Evolutionary conservation across 257 asterid species (phyloP).

Genomic region (Salvia rosmarinus): DNA sequence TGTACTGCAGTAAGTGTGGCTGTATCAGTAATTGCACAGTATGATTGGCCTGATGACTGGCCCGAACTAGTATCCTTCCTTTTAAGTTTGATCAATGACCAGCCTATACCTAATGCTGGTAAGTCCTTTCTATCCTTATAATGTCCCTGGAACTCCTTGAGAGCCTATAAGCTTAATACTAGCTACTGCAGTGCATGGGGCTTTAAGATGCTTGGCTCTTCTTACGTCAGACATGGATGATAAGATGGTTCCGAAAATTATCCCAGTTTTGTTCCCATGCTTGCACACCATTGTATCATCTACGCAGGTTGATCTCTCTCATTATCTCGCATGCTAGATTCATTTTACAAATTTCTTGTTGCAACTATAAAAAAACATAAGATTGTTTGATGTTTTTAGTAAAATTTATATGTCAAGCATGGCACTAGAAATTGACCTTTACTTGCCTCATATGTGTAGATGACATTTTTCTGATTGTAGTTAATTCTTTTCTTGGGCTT

Average conservation of each 20-base stretch:
- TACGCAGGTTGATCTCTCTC: constrained; percentile 69
- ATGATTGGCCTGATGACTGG: constrained; percentile 98
- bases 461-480: background rate
- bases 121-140: constrained; percentile 37
- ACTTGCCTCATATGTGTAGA: background rate
- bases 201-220: constrained; percentile 90
- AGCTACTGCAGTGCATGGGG: constrained; percentile 77
- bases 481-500: background rate
- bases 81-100: constrained; percentile 63
- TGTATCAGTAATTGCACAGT: constrained; percentile 76
- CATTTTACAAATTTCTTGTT: constrained; percentile 17
- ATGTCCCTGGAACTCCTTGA: constrained; percentile 6
- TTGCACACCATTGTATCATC: constrained; percentile 77
- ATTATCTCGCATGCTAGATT: constrained; percentile 22
- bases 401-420: background rate
- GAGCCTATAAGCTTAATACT: constrained; percentile 19
- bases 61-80: constrained; percentile 81
- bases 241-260: constrained; percentile 73
- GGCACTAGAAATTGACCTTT: constrained; percentile 4
- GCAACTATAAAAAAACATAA: constrained; percentile 3
- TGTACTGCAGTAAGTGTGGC: constrained; percentile 92
- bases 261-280: constrained; percentile 83
- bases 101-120: constrained; percentile 74
- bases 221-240: constrained; percentile 92
- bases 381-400: constrained; percentile 13